These are phyloP conservation scores for Stachybotrys elegans DNA, from an alignment of 2,329 filamentous ascomycete genomes.

Conservation along the genomic window DNA sequence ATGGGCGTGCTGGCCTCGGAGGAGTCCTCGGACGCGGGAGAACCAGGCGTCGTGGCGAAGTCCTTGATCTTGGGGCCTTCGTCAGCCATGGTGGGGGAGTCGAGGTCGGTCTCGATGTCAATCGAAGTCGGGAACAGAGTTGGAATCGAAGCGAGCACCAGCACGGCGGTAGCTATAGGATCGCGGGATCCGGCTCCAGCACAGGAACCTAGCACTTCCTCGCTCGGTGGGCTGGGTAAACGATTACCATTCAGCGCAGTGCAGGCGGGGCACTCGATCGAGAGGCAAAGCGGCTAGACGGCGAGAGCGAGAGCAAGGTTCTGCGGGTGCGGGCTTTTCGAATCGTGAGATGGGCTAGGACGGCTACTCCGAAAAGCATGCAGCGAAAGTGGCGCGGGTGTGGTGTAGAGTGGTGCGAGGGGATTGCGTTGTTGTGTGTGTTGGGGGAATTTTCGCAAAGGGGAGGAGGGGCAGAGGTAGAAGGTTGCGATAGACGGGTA, in stretches of 20 bases:
- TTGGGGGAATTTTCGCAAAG: too few species aligned
- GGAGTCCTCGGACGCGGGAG: slow-evolving; percentile 40
- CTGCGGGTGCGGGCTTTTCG: too few species aligned
- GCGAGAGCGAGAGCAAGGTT: too few species aligned
- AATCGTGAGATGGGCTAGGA: too few species aligned
- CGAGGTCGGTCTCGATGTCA: slow-evolving; percentile 30
- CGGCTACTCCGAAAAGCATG: too few species aligned
- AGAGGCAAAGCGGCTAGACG: too few species aligned
- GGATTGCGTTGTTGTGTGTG: too few species aligned
- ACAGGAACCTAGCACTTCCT: neutral
- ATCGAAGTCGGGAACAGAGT: too few species aligned
- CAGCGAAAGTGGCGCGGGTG: too few species aligned
- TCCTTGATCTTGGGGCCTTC: slow-evolving; percentile 30
- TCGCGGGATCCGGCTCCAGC: neutral
- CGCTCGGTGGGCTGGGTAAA: neutral
- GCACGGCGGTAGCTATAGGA: neutral
- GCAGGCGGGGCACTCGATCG: neutral
- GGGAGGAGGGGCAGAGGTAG: too few species aligned
- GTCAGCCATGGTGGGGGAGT: slow-evolving; percentile 41
- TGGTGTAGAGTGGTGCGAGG: too few species aligned
- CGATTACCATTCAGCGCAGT: neutral
- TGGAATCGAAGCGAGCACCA: neutral
- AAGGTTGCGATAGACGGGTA: too few species aligned
- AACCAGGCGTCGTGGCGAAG: slow-evolving; percentile 31
- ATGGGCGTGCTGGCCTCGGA: slow-evolving; percentile 45